Evolutionary conservation across 345 rosid genomes (phyloP), one percentile per base, ranked within the genome.

Genomic region (Populus tremula): DNA sequence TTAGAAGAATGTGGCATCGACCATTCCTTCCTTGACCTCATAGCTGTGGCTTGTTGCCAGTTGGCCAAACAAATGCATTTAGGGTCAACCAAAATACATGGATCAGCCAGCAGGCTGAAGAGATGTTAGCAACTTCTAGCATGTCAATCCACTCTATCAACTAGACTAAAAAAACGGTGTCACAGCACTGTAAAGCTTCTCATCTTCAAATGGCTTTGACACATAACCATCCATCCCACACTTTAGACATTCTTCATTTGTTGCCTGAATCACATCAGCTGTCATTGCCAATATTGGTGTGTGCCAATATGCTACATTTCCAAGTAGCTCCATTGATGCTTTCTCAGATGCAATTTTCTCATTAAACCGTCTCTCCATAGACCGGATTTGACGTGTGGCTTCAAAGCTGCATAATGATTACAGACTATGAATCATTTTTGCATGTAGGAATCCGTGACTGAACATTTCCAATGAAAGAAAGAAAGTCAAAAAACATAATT

Each of bases 141-240:
- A 78, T 64, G 47, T 10, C 54, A 76, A 71, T 67, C 18, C 45
- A 62, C 50, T 72, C 76, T 67, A 64, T 86, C 78, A 87, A 79
- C 87, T 79, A 21, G 89, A 76, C 80, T 87, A 85, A 25, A 90
- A 91, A 84, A 93, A 91, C 69, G 67, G 85, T 70, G 95, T 91
- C 71, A 91, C 95, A 0, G 98, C 91, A 31, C 86, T 29, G 80
- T 93, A 95, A 77, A 95, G 97, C 82, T 89, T 90, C 81, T 86
- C 90, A 77, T 90, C 98, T 75, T 89, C 94, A 72, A 94, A 90
- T 17, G 98, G 98, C 84, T 94, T 94, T 1, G 93, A 85, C 25
- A 94, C 95, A 67, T 85, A 90, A 74, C 85, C 95, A 85, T 94
- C 94, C 97, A 94, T 94, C 77, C 98, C 98, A 76, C 94, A 91